Evolutionary conservation across 768 basidiomycete species (phyloP).

Genomic region (Pulveroboletus sp.): DNA sequence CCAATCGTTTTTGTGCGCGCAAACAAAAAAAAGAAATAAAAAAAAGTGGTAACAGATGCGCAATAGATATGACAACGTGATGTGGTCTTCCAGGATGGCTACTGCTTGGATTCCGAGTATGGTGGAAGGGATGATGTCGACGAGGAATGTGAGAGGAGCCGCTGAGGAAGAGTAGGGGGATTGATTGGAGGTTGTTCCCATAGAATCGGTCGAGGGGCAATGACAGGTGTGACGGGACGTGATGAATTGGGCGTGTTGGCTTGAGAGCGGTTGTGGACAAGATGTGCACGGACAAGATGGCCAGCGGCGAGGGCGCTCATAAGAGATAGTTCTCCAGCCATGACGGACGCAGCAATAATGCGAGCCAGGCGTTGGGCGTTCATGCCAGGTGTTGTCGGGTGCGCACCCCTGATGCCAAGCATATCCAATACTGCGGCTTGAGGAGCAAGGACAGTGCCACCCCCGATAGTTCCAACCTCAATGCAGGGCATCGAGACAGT

Average conservation of each 20-base stretch:
- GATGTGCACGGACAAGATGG: constrained; percentile 90
- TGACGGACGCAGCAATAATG: constrained; percentile 87
- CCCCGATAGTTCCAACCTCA: constrained; percentile 97
- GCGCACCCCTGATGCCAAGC: constrained; percentile 90
- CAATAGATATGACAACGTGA: constrained; percentile 17
- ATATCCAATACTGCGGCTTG: constrained; percentile 90
- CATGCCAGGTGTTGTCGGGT: constrained; percentile 80
- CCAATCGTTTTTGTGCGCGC: background rate
- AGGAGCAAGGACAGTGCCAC: constrained; percentile 89
- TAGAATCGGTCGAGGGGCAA: constrained; percentile 13
- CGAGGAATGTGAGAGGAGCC: constrained; percentile 31
- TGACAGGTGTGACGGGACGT: constrained; percentile 59
- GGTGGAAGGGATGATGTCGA: constrained; percentile 44
- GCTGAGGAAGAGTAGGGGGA: constrained; percentile 2
- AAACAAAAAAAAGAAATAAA: constrained; percentile 8
- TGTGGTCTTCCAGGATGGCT: constrained; percentile 6
- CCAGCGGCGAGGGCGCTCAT: constrained; percentile 93
- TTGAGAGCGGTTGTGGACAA: constrained; percentile 87
- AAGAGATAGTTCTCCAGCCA: constrained; percentile 95
- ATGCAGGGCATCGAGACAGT: constrained; percentile 98
- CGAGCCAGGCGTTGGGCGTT: constrained; percentile 90
- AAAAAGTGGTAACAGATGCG: constrained; percentile 27
- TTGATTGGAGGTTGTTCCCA: constrained; percentile 26
- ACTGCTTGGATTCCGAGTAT: constrained; percentile 33
- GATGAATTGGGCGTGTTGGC: constrained; percentile 73